Percentiles rank a stretch among this genome's conserved stretches.
Evolutionary conservation across 352 stramenopile species (phyloP).

Genomic region (Phytophthora fragariaefolia): DNA sequence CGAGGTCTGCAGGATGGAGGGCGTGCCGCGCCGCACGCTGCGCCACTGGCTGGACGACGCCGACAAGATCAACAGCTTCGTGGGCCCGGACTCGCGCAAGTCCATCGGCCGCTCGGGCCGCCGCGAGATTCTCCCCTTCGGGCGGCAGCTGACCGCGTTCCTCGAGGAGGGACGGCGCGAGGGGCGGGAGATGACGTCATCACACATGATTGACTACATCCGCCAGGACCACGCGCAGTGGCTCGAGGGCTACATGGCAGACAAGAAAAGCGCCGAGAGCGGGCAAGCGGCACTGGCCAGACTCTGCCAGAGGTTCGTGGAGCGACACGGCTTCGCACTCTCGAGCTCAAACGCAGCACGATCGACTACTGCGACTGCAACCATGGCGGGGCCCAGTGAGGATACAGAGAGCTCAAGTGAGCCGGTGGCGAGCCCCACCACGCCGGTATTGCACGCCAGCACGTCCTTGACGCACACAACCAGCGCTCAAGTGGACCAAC

Average conservation of each 20-base stretch:
- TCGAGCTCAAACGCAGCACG: neutral
- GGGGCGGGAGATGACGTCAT: slow-evolving; percentile 44
- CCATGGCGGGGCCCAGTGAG: neutral
- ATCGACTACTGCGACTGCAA: neutral
- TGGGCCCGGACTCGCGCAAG: slow-evolving; percentile 44
- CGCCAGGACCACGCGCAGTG: slow-evolving; percentile 39
- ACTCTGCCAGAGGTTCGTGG: slow-evolving; percentile 49
- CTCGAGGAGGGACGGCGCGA: slow-evolving; percentile 32
- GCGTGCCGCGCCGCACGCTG: slow-evolving; percentile 44
- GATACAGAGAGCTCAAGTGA: neutral
- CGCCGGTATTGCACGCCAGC: neutral
- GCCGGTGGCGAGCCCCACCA: neutral
- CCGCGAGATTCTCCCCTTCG: slow-evolving; percentile 48
- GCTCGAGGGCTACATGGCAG: slow-evolving; percentile 43
- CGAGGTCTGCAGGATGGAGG: slow-evolving; percentile 47
- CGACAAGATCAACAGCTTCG: slow-evolving; percentile 54
- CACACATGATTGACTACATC: slow-evolving; percentile 56
- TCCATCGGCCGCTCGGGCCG: slow-evolving; percentile 50
- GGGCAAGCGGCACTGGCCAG: slow-evolving; percentile 46
- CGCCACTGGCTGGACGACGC: slow-evolving; percentile 53
- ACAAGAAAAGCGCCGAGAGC: slow-evolving; percentile 54
- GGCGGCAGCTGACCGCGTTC: slow-evolving; percentile 37
- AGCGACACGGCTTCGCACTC: slow-evolving; percentile 40
- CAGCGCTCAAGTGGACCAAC: neutral
- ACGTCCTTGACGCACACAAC: neutral